Evolutionary conservation across 129 eudicot species (phyloP), one percentile per base, ranked within the genome.

Genomic region (Smallanthus sonchifolius): DNA sequence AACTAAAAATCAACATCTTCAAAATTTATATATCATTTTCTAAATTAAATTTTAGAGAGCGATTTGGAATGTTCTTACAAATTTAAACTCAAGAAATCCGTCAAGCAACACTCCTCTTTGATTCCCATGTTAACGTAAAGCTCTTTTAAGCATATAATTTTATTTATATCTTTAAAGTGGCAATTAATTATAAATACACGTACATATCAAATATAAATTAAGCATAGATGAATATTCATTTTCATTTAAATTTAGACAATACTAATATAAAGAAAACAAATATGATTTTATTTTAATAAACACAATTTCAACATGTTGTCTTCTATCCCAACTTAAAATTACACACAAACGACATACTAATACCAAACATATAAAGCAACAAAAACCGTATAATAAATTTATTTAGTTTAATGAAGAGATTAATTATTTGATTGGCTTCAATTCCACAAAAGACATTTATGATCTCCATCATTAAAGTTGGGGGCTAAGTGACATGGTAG

Each of bases 401-500:
- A 44, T 44, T 44, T 48, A 48, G 10, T 48, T 48, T 24, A 24
- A 24, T 24, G 3, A 13, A 48, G 3, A 6, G 10, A 2, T 0
- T 0, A 48, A 48, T 48, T 6, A 48, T 48, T 3, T 17, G 11
- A 55, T 55, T 54, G 32, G 61, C 61, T 17, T 7, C 34, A 55
- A 55, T 19, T 17, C 62, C 32, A 55, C 34, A 55, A 55, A 19
- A 1, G 62, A 19, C 62, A 16, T 35, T 20, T 20, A 52, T 24
- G 30, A 24, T 24, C 14, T 10, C n/a, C 63, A 49, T 52, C 35
- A 40, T 66, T 43, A 52, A 36, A 24, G 2, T 59, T 44, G 13
- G 24, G 67, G 32, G 11, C 40, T 65, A 72, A 79, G 28, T 5
- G 67, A 15, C 34, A 54, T 37, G 69, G 40, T 43, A 17, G 83